phyloP scores from a whole-genome alignment of 768 basidiomycete species.

The Ramaria rubella region DNA sequence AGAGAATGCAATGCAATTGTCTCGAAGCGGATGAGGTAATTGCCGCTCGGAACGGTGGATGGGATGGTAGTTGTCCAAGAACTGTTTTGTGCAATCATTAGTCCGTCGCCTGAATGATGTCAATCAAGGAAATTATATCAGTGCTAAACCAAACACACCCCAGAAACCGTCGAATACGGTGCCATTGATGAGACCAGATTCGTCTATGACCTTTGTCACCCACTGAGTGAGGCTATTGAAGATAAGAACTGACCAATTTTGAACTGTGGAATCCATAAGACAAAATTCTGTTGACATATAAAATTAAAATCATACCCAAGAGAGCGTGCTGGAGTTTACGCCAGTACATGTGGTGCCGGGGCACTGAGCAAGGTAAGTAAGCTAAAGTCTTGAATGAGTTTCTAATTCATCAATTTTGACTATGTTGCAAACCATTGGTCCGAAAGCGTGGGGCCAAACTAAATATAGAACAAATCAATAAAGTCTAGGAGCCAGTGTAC shows the following conservation, averaged over 20 bases:
- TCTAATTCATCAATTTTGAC: too few species aligned
- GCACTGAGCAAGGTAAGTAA: constrained; percentile 14
- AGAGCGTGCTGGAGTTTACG: constrained; percentile 11
- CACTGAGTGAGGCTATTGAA: too few species aligned
- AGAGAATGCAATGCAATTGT: constrained; percentile 16
- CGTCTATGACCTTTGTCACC: background rate
- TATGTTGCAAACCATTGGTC: constrained; percentile 3
- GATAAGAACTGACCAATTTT: constrained; percentile 13
- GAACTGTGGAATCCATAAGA: constrained; percentile 9
- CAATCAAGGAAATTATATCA: background rate
- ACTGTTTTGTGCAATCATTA: constrained; percentile 14
- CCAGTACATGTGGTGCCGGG: constrained; percentile 11
- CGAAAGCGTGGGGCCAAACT: constrained; percentile 7
- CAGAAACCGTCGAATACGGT: constrained; percentile 11
- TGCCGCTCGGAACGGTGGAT: constrained; percentile 10
- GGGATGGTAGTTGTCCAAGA: constrained; percentile 13
- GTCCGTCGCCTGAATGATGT: too few species aligned
- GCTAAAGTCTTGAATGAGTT: too few species aligned
- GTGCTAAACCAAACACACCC: background rate
- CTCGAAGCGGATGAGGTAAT: constrained; percentile 15
- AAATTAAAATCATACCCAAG: constrained; percentile 7
- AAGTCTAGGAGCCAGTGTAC: background rate
- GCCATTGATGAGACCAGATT: constrained; percentile 16
- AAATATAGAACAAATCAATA: background rate
- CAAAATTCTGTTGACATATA: background rate